Evolutionary conservation across 2,329 filamentous ascomycete species (phyloP).

Genomic region (Cladosporium sp.): DNA sequence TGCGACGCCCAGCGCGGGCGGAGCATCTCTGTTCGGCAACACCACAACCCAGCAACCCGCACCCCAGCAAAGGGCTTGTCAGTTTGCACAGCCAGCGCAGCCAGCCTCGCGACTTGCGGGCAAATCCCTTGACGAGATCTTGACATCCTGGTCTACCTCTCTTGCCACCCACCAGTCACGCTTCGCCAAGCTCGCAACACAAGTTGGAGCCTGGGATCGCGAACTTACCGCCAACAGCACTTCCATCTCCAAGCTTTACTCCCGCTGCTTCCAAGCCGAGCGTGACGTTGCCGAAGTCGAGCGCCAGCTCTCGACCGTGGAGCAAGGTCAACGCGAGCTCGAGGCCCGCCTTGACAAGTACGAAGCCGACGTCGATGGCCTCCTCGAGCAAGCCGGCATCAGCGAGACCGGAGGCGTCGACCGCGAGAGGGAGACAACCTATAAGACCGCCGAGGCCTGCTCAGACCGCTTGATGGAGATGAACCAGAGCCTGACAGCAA

Average conservation of each 20-base stretch:
- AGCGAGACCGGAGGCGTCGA: slow-evolving; percentile 66
- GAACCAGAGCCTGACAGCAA: slow-evolving; percentile 85
- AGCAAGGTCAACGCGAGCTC: slow-evolving; percentile 88
- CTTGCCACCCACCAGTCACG: slow-evolving; percentile 95
- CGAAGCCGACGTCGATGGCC: slow-evolving; percentile 83
- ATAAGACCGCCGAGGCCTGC: slow-evolving; percentile 85
- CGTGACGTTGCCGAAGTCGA: slow-evolving; percentile 91
- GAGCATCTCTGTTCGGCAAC: slow-evolving; percentile 8
- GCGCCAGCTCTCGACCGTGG: slow-evolving; percentile 80
- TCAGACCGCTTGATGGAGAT: slow-evolving; percentile 89
- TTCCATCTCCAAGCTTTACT: slow-evolving; percentile 90
- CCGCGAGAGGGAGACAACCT: slow-evolving; percentile 91
- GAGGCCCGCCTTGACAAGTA: slow-evolving; percentile 85
- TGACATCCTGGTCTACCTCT: slow-evolving; percentile 93
- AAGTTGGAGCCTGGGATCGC: slow-evolving; percentile 87
- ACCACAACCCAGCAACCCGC: slow-evolving; percentile 11
- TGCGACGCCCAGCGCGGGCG: slow-evolving; percentile 9
- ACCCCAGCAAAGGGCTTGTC: neutral
- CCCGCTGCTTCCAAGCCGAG: slow-evolving; percentile 89
- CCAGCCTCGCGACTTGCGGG: slow-evolving; percentile 85
- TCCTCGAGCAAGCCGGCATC: slow-evolving; percentile 71
- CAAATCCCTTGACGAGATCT: slow-evolving; percentile 98
- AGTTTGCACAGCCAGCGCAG: slow-evolving; percentile 37
- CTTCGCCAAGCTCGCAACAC: slow-evolving; percentile 83
- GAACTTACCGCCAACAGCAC: slow-evolving; percentile 89